phyloP scores from a whole-genome alignment of 805 yeast genomes.

The Starmerella geochares region DNA sequence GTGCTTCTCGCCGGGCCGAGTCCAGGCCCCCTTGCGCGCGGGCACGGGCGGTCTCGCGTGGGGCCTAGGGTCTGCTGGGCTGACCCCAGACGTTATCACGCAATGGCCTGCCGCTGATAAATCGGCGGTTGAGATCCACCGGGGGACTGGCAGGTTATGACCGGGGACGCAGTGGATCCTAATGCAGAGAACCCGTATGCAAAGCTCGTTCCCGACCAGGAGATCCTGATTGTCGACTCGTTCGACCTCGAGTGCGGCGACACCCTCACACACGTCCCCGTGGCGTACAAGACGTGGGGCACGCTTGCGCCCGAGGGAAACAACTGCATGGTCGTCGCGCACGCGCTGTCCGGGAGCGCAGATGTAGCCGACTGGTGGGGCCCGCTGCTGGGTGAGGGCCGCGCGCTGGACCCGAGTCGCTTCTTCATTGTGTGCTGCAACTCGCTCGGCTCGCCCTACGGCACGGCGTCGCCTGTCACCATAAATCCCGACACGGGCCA shows the following conservation, averaged over 20 bases:
- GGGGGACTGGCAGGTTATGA: background rate
- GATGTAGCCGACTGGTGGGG: slow-evolving; percentile 99
- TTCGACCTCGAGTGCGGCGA: slow-evolving; percentile 64
- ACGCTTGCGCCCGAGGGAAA: slow-evolving; percentile 54
- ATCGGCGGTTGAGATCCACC: background rate
- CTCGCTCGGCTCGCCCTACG: slow-evolving; percentile 94
- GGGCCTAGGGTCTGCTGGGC: background rate
- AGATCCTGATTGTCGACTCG: slow-evolving; percentile 65
- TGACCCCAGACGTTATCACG: background rate
- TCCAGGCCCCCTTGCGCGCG: too few relatives aligned
- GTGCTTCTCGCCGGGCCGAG: too few relatives aligned
- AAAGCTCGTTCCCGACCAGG: slow-evolving; percentile 63
- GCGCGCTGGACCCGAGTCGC: slow-evolving; percentile 83
- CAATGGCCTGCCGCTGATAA: slow-evolving; percentile 1
- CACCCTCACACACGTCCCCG: slow-evolving; percentile 59
- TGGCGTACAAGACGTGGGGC: slow-evolving; percentile 97
- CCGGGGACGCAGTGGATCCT: slow-evolving; percentile 16
- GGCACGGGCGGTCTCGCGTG: too few relatives aligned
- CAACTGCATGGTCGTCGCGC: slow-evolving; percentile 84
- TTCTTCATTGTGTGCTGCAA: slow-evolving; percentile 82
- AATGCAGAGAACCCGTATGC: slow-evolving; percentile 51
- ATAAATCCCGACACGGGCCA: slow-evolving; percentile 64
- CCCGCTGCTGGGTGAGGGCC: slow-evolving; percentile 71
- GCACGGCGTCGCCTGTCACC: slow-evolving; percentile 85
- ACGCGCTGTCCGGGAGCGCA: slow-evolving; percentile 90